Conservation (phyloP, 2,329 filamentous ascomycete species). For the Colletotrichum viniferum region DNA sequence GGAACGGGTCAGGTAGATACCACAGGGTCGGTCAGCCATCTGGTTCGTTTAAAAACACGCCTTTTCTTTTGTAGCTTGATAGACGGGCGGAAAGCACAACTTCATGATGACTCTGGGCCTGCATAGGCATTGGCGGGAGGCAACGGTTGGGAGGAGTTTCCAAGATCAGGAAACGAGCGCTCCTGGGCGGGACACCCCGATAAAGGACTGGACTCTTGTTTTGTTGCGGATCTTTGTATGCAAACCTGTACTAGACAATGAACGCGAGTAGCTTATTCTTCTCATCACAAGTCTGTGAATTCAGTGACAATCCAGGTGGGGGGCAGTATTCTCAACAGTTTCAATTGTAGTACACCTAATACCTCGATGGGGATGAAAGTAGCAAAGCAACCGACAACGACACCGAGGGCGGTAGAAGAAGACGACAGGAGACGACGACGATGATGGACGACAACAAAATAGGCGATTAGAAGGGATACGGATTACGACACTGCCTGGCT, state of each 20-base stretch:
- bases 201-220: slow-evolving; percentile 1
- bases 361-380: too few relatives aligned
- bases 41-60: slow-evolving; percentile 14
- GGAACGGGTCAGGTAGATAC: slow-evolving; percentile 18
- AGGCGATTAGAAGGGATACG: too few relatives aligned
- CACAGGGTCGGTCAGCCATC: slow-evolving; percentile 7
- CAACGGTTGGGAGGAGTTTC: slow-evolving; percentile 12
- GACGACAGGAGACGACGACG: too few relatives aligned
- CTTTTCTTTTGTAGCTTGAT: slow-evolving; percentile 15
- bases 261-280: slow-evolving; percentile 5
- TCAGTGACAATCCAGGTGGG: not conserved
- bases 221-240: slow-evolving; percentile 9
- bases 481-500: too few relatives aligned
- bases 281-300: not conserved
- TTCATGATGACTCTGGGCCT: slow-evolving; percentile 18
- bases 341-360: too few relatives aligned
- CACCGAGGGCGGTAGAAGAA: too few relatives aligned
- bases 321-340: not conserved
- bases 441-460: too few relatives aligned
- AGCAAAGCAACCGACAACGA: too few relatives aligned
- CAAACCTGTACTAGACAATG: slow-evolving; percentile 21
- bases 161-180: slow-evolving; percentile 14
- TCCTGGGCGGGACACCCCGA: not conserved
- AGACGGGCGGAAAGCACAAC: slow-evolving; percentile 19
- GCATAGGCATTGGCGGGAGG: slow-evolving; percentile 15